Percentiles rank a stretch among this genome's conserved stretches.
Conservation (phyloP, 495 filamentous ascomycete genomes). For the Glonium stellatum region DNA sequence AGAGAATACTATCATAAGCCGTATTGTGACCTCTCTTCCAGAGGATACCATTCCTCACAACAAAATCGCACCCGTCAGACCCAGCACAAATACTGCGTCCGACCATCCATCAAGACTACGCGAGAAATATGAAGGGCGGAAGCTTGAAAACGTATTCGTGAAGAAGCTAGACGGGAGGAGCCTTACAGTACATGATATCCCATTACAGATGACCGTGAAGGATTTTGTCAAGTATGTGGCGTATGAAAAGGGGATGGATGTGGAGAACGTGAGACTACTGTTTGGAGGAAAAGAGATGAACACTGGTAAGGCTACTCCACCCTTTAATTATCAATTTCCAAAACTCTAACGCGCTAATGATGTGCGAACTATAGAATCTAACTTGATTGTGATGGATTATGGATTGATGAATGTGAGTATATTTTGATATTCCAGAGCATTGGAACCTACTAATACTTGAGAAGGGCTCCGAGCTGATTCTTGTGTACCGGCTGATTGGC, state of each 20-base stretch:
- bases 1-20: neutral
- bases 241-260: neutral
- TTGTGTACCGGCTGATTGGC: neutral
- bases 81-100: neutral
- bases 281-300: conserved; percentile 1
- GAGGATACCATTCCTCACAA: neutral
- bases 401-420: neutral
- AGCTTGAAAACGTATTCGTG: neutral
- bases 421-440: neutral
- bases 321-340: no score
- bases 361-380: no score
- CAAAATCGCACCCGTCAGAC: neutral
- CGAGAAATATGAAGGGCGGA: neutral
- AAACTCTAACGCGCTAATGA: no score
- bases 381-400: neutral
- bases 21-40: neutral
- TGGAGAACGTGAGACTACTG: neutral
- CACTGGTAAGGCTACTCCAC: no score
- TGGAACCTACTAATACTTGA: neutral
- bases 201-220: neutral
- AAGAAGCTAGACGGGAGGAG: neutral
- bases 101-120: neutral
- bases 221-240: neutral
- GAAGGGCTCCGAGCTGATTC: neutral
- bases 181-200: neutral